Base-by-base conservation (phyloP, 2,329 filamentous ascomycete genomes). In the Fusarium sp. region DNA sequence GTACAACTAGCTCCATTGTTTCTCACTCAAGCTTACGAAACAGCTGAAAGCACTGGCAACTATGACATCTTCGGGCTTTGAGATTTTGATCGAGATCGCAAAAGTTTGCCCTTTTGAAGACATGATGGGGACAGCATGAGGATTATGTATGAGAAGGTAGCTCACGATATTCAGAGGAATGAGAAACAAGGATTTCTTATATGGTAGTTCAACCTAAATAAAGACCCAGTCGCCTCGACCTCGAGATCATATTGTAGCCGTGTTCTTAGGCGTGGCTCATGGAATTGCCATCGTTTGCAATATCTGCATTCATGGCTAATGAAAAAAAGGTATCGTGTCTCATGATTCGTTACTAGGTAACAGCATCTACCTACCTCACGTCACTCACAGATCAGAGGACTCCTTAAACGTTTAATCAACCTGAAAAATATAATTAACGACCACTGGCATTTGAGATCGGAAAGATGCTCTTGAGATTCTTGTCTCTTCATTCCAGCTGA, bases 11-110 rank as follows among this genome's bases (percentile, higher is more conserved):
- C 0, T 30, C 47, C 26, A 14, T 6, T 14, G 1, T 0, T 28
- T 3, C 45, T 47, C 14, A 0, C 22, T 1, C 0, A 14, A 14
- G 26, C 15, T 4, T 30, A 48, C 13, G 18, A n/a, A 17, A 2
- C 5, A 17, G 47, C 20, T 1, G 47, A 50, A 32, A 18, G 1
- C 0, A 50, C 18, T 0, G 30, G 15, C 14, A 45, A 45, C 44
- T 28, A 28, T 1, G 24, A 26, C 3, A 45, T 45, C 15, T 45
- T 20, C 24, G 48, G 22, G 3, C 48, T 51, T 51, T 51, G 48
- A 50, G 15, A 4, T 18, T n/a, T 8, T 3, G 9, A 15, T 48
- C 8, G n/a, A 8, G 14, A 30, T 30, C 30, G 30, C 30, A 30
- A 30, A 30, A 44, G 42, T 4, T 45, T 45, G 18, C 28, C 6